A percentile compares a stretch with the other conserved stretches of the same genome.
These are phyloP conservation scores for Colletotrichum karsti DNA, from an alignment of 2,329 filamentous ascomycete species.

Conservation along the genomic window DNA sequence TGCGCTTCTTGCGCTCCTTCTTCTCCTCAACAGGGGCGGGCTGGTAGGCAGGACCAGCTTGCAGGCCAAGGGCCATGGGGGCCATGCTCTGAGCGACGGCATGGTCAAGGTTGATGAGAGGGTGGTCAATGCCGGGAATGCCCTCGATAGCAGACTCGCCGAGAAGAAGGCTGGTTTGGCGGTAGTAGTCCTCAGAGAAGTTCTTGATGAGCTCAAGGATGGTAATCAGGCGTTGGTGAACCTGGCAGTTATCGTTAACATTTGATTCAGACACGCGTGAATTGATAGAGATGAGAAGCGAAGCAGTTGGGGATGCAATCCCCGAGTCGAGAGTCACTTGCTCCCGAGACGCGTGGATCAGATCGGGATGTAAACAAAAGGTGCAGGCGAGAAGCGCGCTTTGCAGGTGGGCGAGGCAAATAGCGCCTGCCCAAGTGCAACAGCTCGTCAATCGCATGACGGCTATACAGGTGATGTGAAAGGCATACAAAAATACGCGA, in stretches of 20 bases:
- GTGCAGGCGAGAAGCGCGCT: background rate
- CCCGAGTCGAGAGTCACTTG: too few relatives aligned
- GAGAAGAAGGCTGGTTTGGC: conserved; percentile 86
- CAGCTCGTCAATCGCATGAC: background rate
- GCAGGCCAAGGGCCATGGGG: conserved; percentile 35
- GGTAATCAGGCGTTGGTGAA: conserved; percentile 79
- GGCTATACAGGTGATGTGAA: too few relatives aligned
- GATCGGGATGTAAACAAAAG: conserved; percentile 10
- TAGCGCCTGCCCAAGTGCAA: background rate
- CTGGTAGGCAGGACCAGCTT: conserved; percentile 4
- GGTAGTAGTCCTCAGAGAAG: conserved; percentile 84
- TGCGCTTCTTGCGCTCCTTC: conserved; percentile 90
- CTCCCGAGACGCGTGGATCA: conserved; percentile 33
- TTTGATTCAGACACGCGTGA: background rate
- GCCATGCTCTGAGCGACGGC: conserved; percentile 55
- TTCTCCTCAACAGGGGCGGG: conserved; percentile 68
- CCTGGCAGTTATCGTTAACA: conserved; percentile 60
- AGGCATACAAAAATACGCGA: background rate
- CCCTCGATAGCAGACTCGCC: conserved; percentile 66
- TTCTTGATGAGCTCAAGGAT: conserved; percentile 83
- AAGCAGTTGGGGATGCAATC: too few relatives aligned
- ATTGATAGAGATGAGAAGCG: background rate
- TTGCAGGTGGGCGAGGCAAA: background rate
- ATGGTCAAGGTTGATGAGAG: conserved; percentile 63
- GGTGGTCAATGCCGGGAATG: conserved; percentile 44